Conservation (phyloP, 495 filamentous ascomycete species). For the Xeromyces bisporus region DNA sequence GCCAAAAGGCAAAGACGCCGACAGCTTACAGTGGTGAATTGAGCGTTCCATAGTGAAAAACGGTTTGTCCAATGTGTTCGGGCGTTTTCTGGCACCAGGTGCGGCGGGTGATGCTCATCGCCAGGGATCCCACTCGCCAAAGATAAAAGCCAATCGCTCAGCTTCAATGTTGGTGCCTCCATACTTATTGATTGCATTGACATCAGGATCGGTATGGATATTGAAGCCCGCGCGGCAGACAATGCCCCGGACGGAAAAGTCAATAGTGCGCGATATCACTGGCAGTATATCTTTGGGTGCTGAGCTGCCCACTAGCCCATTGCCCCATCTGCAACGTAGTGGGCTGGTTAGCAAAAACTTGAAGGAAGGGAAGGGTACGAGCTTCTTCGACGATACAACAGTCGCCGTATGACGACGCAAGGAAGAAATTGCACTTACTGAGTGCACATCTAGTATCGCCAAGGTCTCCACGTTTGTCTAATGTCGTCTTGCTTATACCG, state of each 20-base stretch:
- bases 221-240: conserved; percentile 46
- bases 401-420: too few species aligned
- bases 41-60: neutral
- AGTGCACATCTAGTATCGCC: conserved; percentile 40
- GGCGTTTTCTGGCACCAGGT: neutral
- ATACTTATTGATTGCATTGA: conserved; percentile 45
- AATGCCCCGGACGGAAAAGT: conserved; percentile 32
- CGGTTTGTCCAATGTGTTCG: neutral
- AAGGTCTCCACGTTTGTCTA: conserved; percentile 34
- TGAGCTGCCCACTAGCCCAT: conserved; percentile 46
- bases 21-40: neutral
- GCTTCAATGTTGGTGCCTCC: conserved; percentile 51
- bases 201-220: conserved; percentile 37
- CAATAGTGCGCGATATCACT: conserved; percentile 45
- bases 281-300: conserved; percentile 40
- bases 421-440: too few species aligned
- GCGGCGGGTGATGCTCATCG: conserved; percentile 7
- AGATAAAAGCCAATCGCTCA: conserved; percentile 47
- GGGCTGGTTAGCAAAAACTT: conserved; percentile 1
- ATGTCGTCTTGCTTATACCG: conserved; percentile 36
- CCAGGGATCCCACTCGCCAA: conserved; percentile 57
- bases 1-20: too few species aligned
- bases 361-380: neutral
- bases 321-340: conserved; percentile 48
- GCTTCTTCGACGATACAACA: too few species aligned